Conservation (phyloP, 2,329 filamentous ascomycete species). For the Penicillium sclerotiorum region DNA sequence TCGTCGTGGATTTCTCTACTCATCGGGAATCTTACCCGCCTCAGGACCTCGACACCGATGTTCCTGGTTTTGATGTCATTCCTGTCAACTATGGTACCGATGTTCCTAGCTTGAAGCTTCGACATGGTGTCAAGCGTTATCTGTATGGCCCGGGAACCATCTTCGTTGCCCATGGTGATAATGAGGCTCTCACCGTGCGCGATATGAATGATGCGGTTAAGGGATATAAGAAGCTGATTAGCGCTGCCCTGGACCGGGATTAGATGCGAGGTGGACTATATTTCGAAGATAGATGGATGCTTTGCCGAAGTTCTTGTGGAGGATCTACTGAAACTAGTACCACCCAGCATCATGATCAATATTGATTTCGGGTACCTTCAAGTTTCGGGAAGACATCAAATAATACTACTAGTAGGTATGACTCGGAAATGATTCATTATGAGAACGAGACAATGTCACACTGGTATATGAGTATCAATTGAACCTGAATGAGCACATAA, state of each 20-base stretch:
- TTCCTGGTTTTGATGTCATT: conserved; percentile 82
- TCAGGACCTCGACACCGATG: conserved; percentile 75
- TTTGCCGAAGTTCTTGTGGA: too few species aligned
- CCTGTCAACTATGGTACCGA: conserved; percentile 94
- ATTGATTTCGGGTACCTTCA: too few species aligned
- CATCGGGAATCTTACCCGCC: conserved; percentile 68
- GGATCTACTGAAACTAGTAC: too few species aligned
- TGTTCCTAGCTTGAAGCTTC: conserved; percentile 73
- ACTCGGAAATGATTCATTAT: too few species aligned
- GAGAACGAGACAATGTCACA: too few species aligned
- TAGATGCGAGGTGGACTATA: too few species aligned
- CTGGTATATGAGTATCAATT: too few species aligned
- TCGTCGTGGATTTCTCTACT: conserved; percentile 62
- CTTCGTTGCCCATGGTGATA: conserved; percentile 29
- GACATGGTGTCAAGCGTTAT: conserved; percentile 52
- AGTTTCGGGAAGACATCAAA: too few species aligned
- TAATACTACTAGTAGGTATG: too few species aligned
- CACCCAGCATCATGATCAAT: too few species aligned
- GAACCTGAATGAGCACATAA: too few species aligned
- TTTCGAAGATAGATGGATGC: too few species aligned
- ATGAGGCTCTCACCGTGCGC: conserved; percentile 23
- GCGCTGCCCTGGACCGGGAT: conserved; percentile 23
- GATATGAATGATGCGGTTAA: conserved; percentile 21
- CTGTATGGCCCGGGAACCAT: conserved; percentile 49
- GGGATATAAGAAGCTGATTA: conserved; percentile 26